Conservation (phyloP, 345 rosid genomes). For the Iberis pinnata region DNA sequence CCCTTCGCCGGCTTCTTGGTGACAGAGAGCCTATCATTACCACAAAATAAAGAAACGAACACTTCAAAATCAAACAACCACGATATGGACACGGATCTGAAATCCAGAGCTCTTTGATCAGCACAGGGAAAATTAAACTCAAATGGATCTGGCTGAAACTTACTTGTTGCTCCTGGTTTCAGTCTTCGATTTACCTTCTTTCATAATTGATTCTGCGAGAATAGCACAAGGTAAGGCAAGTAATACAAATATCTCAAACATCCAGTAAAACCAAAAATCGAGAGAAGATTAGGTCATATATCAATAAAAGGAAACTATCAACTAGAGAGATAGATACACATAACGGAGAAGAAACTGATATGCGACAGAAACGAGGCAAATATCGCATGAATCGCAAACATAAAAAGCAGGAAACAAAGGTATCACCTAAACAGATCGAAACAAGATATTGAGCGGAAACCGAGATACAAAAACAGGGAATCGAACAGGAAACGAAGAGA, state of each 20-base stretch:
- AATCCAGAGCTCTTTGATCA: constrained; percentile 20
- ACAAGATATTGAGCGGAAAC: neutral
- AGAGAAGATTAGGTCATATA: neutral
- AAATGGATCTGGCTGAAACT: constrained; percentile 22
- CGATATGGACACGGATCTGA: constrained; percentile 20
- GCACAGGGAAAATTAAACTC: neutral
- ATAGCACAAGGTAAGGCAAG: constrained; percentile 29
- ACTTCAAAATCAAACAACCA: neutral
- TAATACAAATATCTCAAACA: neutral
- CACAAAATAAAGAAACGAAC: no score
- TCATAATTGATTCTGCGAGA: constrained; percentile 59
- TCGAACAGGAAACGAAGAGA: neutral
- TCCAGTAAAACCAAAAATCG: neutral
- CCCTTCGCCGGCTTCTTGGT: constrained; percentile 55
- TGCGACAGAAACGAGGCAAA: no score
- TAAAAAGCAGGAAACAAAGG: neutral
- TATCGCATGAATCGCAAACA: neutral
- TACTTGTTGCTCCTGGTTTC: constrained; percentile 69
- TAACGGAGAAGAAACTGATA: no score
- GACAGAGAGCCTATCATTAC: constrained; percentile 59
- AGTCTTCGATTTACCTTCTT: constrained; percentile 86
- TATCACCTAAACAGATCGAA: neutral
- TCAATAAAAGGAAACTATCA: neutral
- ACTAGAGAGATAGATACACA: neutral
- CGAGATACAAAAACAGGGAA: neutral